Evolutionary conservation across 306 rosid genomes (phyloP).

Genomic region (Prunus armeniaca): DNA sequence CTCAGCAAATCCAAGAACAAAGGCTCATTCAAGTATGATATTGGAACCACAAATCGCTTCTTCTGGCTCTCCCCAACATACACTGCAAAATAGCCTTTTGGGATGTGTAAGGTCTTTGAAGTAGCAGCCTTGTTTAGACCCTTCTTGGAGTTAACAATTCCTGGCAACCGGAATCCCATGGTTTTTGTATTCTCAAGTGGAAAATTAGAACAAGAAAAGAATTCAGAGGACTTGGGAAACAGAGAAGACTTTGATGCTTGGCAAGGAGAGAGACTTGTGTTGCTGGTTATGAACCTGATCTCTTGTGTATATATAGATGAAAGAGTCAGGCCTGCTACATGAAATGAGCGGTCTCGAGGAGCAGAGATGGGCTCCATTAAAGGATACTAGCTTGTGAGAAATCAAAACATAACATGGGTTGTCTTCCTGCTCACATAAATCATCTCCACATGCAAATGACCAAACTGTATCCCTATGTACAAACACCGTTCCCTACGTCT

Average conservation of each 20-base stretch:
- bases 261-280: conserved; percentile 11
- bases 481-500: background rate
- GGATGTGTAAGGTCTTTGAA: background rate
- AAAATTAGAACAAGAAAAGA: background rate
- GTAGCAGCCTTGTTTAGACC: background rate
- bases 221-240: background rate
- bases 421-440: background rate
- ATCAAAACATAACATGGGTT: conserved; percentile 8
- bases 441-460: background rate
- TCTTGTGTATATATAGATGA: background rate
- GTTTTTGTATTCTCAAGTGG: background rate
- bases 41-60: too few relatives aligned
- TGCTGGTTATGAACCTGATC: background rate
- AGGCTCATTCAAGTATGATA: too few relatives aligned
- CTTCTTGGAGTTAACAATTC: background rate
- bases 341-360: background rate
- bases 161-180: background rate
- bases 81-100: too few relatives aligned
- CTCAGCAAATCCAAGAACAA: too few relatives aligned
- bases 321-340: background rate
- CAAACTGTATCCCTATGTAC: background rate
- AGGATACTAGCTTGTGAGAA: too few relatives aligned
- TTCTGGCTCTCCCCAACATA: too few relatives aligned
- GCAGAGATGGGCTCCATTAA: too few relatives aligned
- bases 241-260: too few relatives aligned